Conservation (phyloP, 2,329 filamentous ascomycete genomes). For the Fusarium clavum region DNA sequence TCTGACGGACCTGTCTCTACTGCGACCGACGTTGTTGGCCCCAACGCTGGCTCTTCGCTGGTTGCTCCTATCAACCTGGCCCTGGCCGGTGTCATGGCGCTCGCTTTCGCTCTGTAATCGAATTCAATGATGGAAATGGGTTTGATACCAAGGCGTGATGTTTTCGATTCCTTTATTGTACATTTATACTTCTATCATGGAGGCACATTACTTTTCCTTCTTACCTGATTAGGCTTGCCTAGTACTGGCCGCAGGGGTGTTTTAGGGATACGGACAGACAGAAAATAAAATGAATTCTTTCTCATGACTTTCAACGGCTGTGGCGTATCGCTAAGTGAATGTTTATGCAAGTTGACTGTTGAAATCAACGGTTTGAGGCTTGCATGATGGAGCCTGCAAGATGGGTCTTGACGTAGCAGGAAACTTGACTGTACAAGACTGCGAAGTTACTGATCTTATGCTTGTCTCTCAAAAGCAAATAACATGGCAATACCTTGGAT, state of each 20-base stretch:
- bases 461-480: not conserved
- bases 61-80: slow-evolving; percentile 26
- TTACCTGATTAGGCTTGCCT: slow-evolving; percentile 17
- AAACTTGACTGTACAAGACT: not conserved
- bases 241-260: slow-evolving; percentile 17
- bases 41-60: slow-evolving; percentile 33
- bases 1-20: slow-evolving; percentile 21
- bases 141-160: not conserved
- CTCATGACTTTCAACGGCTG: not conserved
- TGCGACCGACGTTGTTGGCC: slow-evolving; percentile 17
- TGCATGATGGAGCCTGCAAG: not conserved
- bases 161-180: slow-evolving; percentile 20
- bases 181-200: slow-evolving; percentile 5
- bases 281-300: slow-evolving; percentile 14
- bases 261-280: slow-evolving; percentile 10
- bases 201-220: slow-evolving; percentile 5
- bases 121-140: not conserved
- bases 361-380: not conserved
- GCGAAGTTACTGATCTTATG: not conserved
- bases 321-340: not conserved
- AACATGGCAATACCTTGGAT: not conserved
- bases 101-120: slow-evolving; percentile 28
- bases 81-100: slow-evolving; percentile 25
- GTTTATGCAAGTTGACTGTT: not conserved
- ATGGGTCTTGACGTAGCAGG: not conserved